A percentile compares a stretch with the other conserved stretches of the same genome.
These are phyloP conservation scores for Stephania yunnanensis DNA, from an alignment of 164 flowering plant species.

Conservation along the genomic window DNA sequence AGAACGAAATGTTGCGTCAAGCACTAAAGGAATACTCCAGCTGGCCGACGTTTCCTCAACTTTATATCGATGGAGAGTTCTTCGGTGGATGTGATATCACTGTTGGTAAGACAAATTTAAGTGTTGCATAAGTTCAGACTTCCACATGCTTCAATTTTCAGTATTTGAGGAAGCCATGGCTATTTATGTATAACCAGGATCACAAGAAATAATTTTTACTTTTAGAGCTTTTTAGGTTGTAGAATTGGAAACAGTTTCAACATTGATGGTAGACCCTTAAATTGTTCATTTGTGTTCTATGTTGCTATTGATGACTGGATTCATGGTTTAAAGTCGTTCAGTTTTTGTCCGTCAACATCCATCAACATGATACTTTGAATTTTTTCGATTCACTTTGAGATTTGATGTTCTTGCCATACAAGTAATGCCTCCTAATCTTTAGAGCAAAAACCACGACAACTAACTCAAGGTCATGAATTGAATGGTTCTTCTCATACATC, in stretches of 20 bases:
- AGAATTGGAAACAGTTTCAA: neutral
- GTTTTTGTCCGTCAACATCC: neutral
- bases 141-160: neutral
- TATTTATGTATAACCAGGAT: neutral
- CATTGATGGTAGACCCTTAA: neutral
- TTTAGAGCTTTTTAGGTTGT: neutral
- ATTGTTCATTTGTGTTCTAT: neutral
- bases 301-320: neutral
- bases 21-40: constrained; percentile 81
- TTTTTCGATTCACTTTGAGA: neutral
- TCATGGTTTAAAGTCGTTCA: neutral
- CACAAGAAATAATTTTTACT: neutral
- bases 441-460: too few species aligned
- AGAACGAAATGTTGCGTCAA: constrained; percentile 78
- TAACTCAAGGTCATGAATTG: too few species aligned
- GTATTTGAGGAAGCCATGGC: neutral
- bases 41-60: constrained; percentile 99
- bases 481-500: too few species aligned
- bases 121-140: neutral
- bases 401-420: too few species aligned
- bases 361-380: neutral
- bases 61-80: constrained; percentile 87
- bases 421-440: too few species aligned
- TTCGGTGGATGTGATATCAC: constrained; percentile 96
- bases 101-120: constrained; percentile 44